phyloP scores from a whole-genome alignment of 1,284 basidiomycete genomes.

The Puccinia hordei region DNA sequence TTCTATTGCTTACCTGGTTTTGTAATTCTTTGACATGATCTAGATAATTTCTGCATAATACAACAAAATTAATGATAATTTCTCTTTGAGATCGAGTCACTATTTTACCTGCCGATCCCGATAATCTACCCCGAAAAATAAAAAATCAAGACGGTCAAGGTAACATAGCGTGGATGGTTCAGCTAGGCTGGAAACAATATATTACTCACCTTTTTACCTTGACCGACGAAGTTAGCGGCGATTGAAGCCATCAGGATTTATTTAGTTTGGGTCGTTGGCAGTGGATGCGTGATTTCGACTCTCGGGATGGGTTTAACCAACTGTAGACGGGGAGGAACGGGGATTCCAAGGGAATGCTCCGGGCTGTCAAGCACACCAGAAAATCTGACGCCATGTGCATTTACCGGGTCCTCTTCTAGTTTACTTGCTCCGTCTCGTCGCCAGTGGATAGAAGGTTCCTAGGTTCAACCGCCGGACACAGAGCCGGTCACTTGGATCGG shows the following conservation, averaged over 20 bases:
- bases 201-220: slow-evolving; percentile 14
- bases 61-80: neutral
- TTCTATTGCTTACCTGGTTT: slow-evolving; percentile 16
- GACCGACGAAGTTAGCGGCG: slow-evolving; percentile 24
- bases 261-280: no score
- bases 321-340: no score
- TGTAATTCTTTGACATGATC: slow-evolving; percentile 45
- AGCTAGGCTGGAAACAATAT: neutral
- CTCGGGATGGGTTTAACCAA: no score
- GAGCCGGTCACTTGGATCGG: neutral
- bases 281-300: no score
- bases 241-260: slow-evolving; percentile 5
- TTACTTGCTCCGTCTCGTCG: neutral
- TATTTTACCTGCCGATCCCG: slow-evolving; percentile 36
- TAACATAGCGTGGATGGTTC: neutral
- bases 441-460: neutral
- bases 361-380: no score
- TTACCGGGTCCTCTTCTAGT: no score
- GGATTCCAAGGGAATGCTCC: no score
- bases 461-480: no score
- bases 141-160: neutral
- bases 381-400: no score
- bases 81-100: neutral
- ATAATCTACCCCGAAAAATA: slow-evolving; percentile 28
- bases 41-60: slow-evolving; percentile 24